Percentiles rank a stretch among this genome's conserved stretches.
phyloP scores from a whole-genome alignment of 306 rosid species.

The Cicer bijugum region DNA sequence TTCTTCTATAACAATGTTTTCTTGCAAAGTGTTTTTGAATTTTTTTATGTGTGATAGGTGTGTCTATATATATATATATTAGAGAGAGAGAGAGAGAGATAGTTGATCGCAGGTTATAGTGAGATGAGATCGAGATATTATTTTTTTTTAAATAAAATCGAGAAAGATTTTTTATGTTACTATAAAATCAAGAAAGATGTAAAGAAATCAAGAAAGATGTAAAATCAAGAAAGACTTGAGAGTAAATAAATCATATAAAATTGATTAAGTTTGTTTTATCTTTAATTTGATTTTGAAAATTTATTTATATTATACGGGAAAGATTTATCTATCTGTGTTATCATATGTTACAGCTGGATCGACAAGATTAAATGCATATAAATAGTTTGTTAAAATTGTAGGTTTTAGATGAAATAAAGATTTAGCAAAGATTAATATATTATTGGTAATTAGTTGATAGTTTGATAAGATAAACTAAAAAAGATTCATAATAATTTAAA shows the following conservation, averaged over 20 bases:
- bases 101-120: neutral
- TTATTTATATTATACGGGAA: neutral
- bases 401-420: neutral
- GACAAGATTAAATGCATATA: neutral
- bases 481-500: neutral
- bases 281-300: neutral
- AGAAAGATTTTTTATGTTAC: neutral
- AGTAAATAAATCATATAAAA: neutral
- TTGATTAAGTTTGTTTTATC: neutral
- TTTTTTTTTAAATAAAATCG: neutral
- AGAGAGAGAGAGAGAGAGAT: neutral
- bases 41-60: slow-evolving; percentile 32
- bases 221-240: too few relatives aligned
- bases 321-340: neutral
- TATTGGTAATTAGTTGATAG: neutral
- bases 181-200: neutral
- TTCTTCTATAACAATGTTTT: slow-evolving; percentile 26
- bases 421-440: too few relatives aligned
- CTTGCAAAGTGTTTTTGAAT: slow-evolving; percentile 41
- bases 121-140: neutral
- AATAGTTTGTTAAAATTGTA: neutral
- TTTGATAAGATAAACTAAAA: neutral
- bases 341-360: neutral
- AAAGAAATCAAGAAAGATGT: too few relatives aligned
- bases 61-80: neutral